Evolutionary conservation across 306 rosid genomes (phyloP).

Genomic region (Oemleria cerasiformis): DNA sequence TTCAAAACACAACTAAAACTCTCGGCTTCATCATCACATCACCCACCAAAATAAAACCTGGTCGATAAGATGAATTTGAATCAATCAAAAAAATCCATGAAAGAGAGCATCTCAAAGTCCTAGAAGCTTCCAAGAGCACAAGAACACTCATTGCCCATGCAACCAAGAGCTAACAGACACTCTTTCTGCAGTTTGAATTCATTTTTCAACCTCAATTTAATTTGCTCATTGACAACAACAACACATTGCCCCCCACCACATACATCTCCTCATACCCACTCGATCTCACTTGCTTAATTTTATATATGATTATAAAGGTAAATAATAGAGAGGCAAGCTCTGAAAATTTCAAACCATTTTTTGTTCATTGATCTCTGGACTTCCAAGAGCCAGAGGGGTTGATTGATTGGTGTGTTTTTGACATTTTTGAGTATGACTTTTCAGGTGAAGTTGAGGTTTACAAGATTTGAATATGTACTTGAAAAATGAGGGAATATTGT

Average conservation of each 20-base stretch:
- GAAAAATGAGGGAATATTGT: slow-evolving; percentile 10
- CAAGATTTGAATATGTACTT: background rate
- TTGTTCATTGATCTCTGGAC: slow-evolving; percentile 11
- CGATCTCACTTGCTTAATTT: slow-evolving; percentile 11
- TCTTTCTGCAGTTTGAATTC: slow-evolving; percentile 36
- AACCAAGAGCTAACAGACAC: slow-evolving; percentile 64
- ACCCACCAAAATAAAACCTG: too few species aligned
- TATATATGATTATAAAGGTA: slow-evolving; percentile 17
- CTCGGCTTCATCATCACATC: slow-evolving; percentile 20
- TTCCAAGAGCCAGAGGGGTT: slow-evolving; percentile 2
- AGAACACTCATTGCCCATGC: slow-evolving; percentile 34
- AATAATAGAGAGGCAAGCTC: slow-evolving; percentile 24
- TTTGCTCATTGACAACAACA: slow-evolving; percentile 50
- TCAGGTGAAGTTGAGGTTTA: slow-evolving; percentile 1
- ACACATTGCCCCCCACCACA: slow-evolving; percentile 29
- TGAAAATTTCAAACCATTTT: slow-evolving; percentile 36
- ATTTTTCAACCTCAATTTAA: slow-evolving; percentile 49
- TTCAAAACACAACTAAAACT: slow-evolving; percentile 31
- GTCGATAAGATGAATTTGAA: too few species aligned
- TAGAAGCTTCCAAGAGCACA: slow-evolving; percentile 62
- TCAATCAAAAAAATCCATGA: background rate
- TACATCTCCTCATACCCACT: slow-evolving; percentile 55
- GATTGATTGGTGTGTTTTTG: background rate
- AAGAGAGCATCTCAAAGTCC: slow-evolving; percentile 47
- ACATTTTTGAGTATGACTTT: slow-evolving; percentile 41